phyloP scores from a whole-genome alignment of 2,329 filamentous ascomycete species.

The Exophiala xenobiotica region DNA sequence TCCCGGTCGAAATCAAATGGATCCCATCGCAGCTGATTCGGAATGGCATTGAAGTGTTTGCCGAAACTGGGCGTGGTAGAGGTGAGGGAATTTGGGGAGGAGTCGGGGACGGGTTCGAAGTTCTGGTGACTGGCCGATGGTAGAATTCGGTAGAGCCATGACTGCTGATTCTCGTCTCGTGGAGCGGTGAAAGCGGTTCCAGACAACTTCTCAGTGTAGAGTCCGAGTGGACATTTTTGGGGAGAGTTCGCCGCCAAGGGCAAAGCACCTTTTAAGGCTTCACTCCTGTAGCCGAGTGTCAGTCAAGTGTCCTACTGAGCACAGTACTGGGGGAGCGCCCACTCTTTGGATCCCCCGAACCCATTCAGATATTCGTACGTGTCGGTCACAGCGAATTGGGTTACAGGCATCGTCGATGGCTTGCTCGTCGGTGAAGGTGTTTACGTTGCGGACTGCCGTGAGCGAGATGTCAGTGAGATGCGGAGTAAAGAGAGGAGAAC shows the following conservation, averaged over 20 bases:
- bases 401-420: constrained; percentile 58
- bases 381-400: constrained; percentile 61
- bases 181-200: constrained; percentile 71
- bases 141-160: constrained; percentile 70
- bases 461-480: constrained; percentile 2
- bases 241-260: constrained; percentile 78
- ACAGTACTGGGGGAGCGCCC: constrained; percentile 33
- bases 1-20: constrained; percentile 69
- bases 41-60: constrained; percentile 68
- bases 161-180: constrained; percentile 66
- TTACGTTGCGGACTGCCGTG: constrained; percentile 30
- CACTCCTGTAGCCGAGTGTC: constrained; percentile 55
- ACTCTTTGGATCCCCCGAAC: constrained; percentile 77
- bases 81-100: constrained; percentile 47
- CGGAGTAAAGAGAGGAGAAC: constrained; percentile 4
- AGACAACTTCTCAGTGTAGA: constrained; percentile 79
- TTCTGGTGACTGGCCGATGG: constrained; percentile 61
- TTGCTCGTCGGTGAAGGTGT: constrained; percentile 32
- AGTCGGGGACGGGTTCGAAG: constrained; percentile 46
- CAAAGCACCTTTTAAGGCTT: constrained; percentile 72
- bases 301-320: neutral
- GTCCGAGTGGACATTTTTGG: constrained; percentile 72
- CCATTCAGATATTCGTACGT: constrained; percentile 77
- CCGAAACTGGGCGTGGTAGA: constrained; percentile 52
- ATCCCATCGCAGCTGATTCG: constrained; percentile 79